These are phyloP conservation scores for Botrytis deweyae DNA, from an alignment of 2,329 filamentous ascomycete species.

Conservation along the genomic window DNA sequence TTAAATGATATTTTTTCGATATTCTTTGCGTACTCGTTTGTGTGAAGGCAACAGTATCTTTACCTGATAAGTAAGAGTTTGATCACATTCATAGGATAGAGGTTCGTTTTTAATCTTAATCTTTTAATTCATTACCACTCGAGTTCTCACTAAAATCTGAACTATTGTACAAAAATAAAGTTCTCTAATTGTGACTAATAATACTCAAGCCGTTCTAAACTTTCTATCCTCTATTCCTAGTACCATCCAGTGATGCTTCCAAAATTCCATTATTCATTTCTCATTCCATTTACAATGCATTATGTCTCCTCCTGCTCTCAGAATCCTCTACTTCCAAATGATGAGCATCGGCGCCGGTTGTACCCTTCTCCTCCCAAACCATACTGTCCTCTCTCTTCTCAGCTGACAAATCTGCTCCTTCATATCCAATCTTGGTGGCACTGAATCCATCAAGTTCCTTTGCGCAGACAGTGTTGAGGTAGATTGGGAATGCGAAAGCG, in stretches of 20 bases:
- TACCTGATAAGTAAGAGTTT: not conserved
- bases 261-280: not conserved
- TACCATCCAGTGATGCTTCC: not conserved
- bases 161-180: not conserved
- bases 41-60: not conserved
- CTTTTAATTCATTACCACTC: not conserved
- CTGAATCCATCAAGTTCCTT: conserved; percentile 41
- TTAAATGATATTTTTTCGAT: not conserved
- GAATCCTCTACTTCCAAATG: conserved; percentile 6
- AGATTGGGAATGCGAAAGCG: conserved; percentile 41
- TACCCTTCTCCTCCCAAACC: conserved; percentile 17
- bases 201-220: not conserved
- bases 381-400: not conserved
- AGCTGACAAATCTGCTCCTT: conserved; percentile 19
- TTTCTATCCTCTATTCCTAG: not conserved
- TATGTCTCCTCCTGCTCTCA: not conserved
- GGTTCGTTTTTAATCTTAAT: not conserved
- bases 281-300: not conserved
- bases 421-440: conserved; percentile 41
- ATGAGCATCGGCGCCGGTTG: not conserved
- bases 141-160: not conserved
- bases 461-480: conserved; percentile 39
- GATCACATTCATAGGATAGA: not conserved
- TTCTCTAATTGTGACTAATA: not conserved
- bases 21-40: not conserved